Evolutionary conservation across 768 basidiomycete genomes (phyloP).

Genomic region (Pholiota microspora): DNA sequence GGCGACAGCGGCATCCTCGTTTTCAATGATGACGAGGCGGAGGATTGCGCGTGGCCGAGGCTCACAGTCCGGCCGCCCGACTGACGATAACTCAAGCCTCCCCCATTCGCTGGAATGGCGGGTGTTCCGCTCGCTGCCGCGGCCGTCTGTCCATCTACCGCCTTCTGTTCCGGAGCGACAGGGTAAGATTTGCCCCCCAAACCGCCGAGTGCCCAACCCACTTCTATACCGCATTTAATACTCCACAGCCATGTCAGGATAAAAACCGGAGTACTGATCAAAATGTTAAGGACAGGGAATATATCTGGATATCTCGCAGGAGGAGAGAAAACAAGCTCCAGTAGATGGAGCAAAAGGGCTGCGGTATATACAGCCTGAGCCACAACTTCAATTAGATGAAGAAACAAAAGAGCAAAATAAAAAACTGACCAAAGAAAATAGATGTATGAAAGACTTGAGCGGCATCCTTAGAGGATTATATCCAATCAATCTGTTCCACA

Average conservation of each 20-base stretch:
- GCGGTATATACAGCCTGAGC: conserved; percentile 55
- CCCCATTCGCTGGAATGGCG: not conserved
- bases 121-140: not conserved
- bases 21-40: not conserved
- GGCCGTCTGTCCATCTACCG: conserved; percentile 4
- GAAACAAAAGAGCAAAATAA: not conserved
- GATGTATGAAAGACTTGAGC: conserved; percentile 46
- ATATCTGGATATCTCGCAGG: conserved; percentile 83
- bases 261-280: conserved; percentile 80
- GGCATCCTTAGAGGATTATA: conserved; percentile 60
- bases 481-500: conserved; percentile 87
- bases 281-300: conserved; percentile 81
- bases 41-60: conserved; percentile 17
- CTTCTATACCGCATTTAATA: conserved; percentile 75
- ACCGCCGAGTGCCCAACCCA: conserved; percentile 76
- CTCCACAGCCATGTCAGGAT: conserved; percentile 87
- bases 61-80: conserved; percentile 24
- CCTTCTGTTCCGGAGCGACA: conserved; percentile 6
- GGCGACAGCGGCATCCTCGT: not conserved
- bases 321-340: conserved; percentile 61
- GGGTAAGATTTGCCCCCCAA: conserved; percentile 25
- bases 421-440: conserved; percentile 49
- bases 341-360: conserved; percentile 54
- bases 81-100: conserved; percentile 14
- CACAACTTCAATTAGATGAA: conserved; percentile 5